Evolutionary conservation across 495 filamentous ascomycete genomes (phyloP).

Genomic region (Aspergillus olivimuriae): DNA sequence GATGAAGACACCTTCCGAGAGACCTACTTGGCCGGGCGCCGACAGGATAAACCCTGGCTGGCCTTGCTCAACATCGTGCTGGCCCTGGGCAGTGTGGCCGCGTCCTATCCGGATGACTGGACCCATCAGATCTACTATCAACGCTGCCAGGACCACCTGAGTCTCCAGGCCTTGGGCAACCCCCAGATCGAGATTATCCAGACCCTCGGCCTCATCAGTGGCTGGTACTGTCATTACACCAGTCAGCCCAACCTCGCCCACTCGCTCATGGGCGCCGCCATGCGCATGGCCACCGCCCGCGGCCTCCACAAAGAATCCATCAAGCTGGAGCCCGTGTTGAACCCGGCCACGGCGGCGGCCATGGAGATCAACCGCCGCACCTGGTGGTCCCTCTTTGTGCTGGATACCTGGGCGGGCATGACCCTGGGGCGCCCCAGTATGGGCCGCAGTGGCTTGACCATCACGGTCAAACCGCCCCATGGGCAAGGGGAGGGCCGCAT

Average conservation of each 20-base stretch:
- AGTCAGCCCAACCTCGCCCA: constrained; percentile 64
- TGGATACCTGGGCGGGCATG: constrained; percentile 69
- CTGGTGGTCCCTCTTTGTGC: constrained; percentile 73
- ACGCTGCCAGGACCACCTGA: constrained; percentile 57
- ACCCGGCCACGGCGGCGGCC: too few relatives aligned
- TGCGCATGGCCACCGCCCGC: constrained; percentile 22
- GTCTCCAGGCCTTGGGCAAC: background rate
- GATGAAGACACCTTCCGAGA: constrained; percentile 63
- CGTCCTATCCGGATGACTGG: constrained; percentile 48
- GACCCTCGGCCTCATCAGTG: constrained; percentile 58
- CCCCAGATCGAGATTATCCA: constrained; percentile 58
- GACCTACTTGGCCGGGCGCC: constrained; percentile 41
- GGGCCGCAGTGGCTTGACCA: constrained; percentile 61
- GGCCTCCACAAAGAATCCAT: constrained; percentile 65
- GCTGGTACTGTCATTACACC: constrained; percentile 68
- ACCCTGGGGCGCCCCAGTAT: constrained; percentile 70
- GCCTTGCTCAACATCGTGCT: constrained; percentile 69
- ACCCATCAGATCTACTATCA: constrained; percentile 66
- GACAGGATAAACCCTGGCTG: constrained; percentile 59
- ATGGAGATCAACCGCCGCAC: constrained; percentile 44
- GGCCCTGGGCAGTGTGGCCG: constrained; percentile 59
- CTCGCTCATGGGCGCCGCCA: constrained; percentile 8
- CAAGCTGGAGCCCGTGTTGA: constrained; percentile 27
- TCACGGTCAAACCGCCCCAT: constrained; percentile 38
- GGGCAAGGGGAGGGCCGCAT: background rate